Base-by-base conservation (phyloP, 148 eudicot genomes). In the Amaranthus cruentus region DNA sequence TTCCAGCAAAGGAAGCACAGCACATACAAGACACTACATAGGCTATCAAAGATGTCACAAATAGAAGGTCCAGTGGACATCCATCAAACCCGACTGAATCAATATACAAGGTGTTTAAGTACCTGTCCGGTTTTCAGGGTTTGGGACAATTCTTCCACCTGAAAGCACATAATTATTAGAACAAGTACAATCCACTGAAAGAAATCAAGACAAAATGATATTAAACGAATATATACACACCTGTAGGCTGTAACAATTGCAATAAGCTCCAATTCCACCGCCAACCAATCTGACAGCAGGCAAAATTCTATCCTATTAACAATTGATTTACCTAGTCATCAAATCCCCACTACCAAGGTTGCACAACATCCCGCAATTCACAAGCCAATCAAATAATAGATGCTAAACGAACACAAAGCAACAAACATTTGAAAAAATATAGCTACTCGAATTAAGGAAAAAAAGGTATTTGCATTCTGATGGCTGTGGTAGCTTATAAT, bases 231-330 rank as follows among this genome's bases (percentile, higher is more conserved):
- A 9, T 43, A 72, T 12, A 66, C 83, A 76, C 47, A 95, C 97
- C 18, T 18, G 18, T 18, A 18, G 18, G 18, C 98, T 78, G 98
- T 91, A 48, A 93, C 98, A 81, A 95, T 95, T 72, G 97, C 98
- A 72, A 95, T 90, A 73, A 95, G 87, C 83, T 95, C 98, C 75
- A 95, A 76, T 83, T 95, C 98, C 7, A 67, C 98, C 98, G 64
- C 98, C 98, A 77, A 94, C 97, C 98, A 97, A 94, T 79, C 98
- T 81, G 10, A 94, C 91, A 74, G 96, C 97, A 68, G 97, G 98
- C 75, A 94, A 84, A 73, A 89, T 86, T 85, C 97, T 88, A 72
- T 91, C 87, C 98, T 18, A 94, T 94, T 55, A 94, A 62, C 79
- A 91, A 80, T 79, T 94, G 98, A 81, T 94, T 94, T 81, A 96